Conservation (phyloP, 1,284 basidiomycete genomes). For the Puccinia brachypodii region DNA sequence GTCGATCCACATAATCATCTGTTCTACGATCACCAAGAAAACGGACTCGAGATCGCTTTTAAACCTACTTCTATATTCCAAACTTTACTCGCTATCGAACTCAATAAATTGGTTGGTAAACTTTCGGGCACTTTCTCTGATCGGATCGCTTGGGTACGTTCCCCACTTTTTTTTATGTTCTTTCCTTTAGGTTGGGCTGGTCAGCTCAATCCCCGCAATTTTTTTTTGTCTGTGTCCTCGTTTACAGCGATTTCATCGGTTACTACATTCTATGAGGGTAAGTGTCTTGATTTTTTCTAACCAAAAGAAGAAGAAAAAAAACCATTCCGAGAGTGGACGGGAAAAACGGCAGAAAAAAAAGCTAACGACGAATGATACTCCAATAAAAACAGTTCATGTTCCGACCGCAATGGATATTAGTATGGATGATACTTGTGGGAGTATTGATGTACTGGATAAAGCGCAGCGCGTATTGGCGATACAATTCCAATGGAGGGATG, state of each 20-base stretch:
- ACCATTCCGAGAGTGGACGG: too few relatives aligned
- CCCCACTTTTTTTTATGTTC: not conserved
- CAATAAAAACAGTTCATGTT: not conserved
- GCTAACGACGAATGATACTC: not conserved
- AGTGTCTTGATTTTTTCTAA: not conserved
- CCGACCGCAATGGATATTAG: not conserved
- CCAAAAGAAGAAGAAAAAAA: not conserved
- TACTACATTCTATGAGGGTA: not conserved
- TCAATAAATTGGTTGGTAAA: not conserved
- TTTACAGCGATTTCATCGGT: not conserved
- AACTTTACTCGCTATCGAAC: slow-evolving; percentile 39
- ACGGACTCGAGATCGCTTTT: slow-evolving; percentile 1
- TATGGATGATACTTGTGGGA: not conserved
- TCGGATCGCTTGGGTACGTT: slow-evolving; percentile 8
- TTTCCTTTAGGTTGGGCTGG: not conserved
- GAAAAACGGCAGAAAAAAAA: not conserved
- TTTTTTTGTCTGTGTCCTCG: not conserved
- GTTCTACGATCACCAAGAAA: slow-evolving; percentile 35
- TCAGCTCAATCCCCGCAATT: not conserved
- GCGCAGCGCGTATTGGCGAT: not conserved
- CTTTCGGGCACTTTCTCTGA: not conserved
- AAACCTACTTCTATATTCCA: slow-evolving; percentile 37
- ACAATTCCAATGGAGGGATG: not conserved
- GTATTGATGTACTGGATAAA: not conserved
- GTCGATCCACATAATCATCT: slow-evolving; percentile 20